phyloP scores from a whole-genome alignment of 805 yeast genomes.

The Hanseniaspora jakobsenii region DNA sequence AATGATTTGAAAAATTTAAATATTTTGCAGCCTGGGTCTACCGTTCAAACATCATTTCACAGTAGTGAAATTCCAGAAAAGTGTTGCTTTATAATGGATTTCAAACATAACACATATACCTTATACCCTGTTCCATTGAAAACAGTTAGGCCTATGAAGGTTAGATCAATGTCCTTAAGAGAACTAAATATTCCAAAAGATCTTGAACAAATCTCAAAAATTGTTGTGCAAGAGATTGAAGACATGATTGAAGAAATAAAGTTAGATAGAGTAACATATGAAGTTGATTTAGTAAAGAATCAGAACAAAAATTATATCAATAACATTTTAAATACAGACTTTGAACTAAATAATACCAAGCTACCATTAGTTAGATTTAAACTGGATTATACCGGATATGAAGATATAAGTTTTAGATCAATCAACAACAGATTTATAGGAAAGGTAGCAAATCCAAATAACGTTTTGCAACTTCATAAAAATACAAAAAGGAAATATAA shows the following conservation, averaged over 20 bases:
- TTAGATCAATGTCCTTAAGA: constrained; percentile 52
- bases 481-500: constrained; percentile 19
- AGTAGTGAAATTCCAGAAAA: constrained; percentile 75
- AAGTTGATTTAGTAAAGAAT: too few species aligned
- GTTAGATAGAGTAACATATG: constrained; percentile 19
- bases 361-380: constrained; percentile 70
- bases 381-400: constrained; percentile 69
- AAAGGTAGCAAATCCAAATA: constrained; percentile 79
- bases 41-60: constrained; percentile 79
- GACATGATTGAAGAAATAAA: constrained; percentile 50
- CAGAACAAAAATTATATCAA: background rate
- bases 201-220: constrained; percentile 43
- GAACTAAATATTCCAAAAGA: constrained; percentile 47
- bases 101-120: constrained; percentile 46
- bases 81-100: constrained; percentile 58
- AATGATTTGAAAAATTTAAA: constrained; percentile 50
- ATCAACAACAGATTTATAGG: constrained; percentile 88
- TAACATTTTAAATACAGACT: constrained; percentile 29
- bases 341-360: constrained; percentile 10
- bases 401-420: constrained; percentile 50
- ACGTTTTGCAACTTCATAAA: constrained; percentile 45
- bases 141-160: constrained; percentile 71
- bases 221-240: constrained; percentile 58
- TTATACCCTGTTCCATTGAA: constrained; percentile 34
- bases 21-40: constrained; percentile 85